phyloP scores from a whole-genome alignment of 495 filamentous ascomycete genomes.

The Cudoniella acicularis region DNA sequence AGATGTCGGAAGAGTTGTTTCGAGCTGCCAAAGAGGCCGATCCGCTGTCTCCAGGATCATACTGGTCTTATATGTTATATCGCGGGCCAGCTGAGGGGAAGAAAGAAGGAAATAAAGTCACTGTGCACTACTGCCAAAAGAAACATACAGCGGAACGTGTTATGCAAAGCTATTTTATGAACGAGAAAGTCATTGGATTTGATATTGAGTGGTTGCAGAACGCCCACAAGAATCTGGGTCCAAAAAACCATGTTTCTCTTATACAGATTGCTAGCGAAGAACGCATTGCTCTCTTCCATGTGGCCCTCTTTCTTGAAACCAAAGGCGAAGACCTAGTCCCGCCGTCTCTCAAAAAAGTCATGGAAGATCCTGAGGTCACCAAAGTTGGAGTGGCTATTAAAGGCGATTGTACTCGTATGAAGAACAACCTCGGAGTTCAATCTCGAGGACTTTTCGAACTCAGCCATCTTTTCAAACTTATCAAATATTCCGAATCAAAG shows the following conservation, averaged over 20 bases:
- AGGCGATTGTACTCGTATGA: slow-evolving; percentile 68
- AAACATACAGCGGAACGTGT: slow-evolving; percentile 62
- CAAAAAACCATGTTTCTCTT: slow-evolving; percentile 65
- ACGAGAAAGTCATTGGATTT: slow-evolving; percentile 71
- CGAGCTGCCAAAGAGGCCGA: slow-evolving; percentile 37
- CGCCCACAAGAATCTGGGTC: slow-evolving; percentile 38
- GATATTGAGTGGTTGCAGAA: slow-evolving; percentile 79
- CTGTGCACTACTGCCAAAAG: slow-evolving; percentile 72
- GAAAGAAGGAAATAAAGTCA: slow-evolving; percentile 13
- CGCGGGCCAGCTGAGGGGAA: slow-evolving; percentile 34
- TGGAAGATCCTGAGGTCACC: slow-evolving; percentile 64
- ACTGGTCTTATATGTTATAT: slow-evolving; percentile 68
- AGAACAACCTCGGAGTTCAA: slow-evolving; percentile 60
- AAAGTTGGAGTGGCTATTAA: slow-evolving; percentile 78
- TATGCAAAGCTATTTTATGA: slow-evolving; percentile 59
- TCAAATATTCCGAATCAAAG: slow-evolving; percentile 53
- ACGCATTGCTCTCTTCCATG: slow-evolving; percentile 78
- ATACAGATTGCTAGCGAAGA: slow-evolving; percentile 77
- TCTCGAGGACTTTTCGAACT: slow-evolving; percentile 70
- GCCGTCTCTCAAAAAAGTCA: slow-evolving; percentile 62
- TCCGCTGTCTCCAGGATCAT: slow-evolving; percentile 40
- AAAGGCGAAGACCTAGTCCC: slow-evolving; percentile 56
- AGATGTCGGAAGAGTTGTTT: slow-evolving; percentile 42
- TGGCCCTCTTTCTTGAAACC: slow-evolving; percentile 54
- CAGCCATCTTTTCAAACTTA: slow-evolving; percentile 71